Conservation (phyloP, 805 yeast species). For the Wickerhamiella nectarea region DNA sequence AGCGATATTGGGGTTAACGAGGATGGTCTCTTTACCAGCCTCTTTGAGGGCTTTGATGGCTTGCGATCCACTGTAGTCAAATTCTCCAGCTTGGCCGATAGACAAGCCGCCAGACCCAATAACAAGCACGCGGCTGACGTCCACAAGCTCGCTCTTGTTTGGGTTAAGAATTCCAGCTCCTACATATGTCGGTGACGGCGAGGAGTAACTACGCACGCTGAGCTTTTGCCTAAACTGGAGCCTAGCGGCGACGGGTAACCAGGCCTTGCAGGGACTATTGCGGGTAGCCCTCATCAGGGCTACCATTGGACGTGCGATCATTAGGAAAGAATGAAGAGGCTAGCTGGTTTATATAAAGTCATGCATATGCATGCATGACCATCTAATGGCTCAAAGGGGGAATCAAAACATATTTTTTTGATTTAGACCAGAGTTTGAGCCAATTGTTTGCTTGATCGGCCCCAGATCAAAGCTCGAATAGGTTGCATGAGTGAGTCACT, state of each 20-base stretch:
- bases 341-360: background rate
- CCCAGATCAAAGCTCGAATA: too few relatives aligned
- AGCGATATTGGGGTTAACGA: slow-evolving; percentile 92
- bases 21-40: slow-evolving; percentile 70
- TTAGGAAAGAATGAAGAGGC: background rate
- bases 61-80: slow-evolving; percentile 89
- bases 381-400: background rate
- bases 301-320: slow-evolving; percentile 13
- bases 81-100: slow-evolving; percentile 97
- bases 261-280: slow-evolving; percentile 16
- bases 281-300: slow-evolving; percentile 17
- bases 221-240: background rate
- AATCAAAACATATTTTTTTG: too few relatives aligned
- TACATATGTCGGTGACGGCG: slow-evolving; percentile 19
- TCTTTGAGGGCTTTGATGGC: slow-evolving; percentile 92
- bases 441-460: too few relatives aligned
- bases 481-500: too few relatives aligned
- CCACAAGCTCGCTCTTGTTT: slow-evolving; percentile 38
- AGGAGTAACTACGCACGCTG: background rate
- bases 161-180: slow-evolving; percentile 30
- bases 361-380: background rate
- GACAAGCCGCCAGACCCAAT: slow-evolving; percentile 96
- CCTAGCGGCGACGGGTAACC: slow-evolving; percentile 9
- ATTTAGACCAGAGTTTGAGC: too few relatives aligned
- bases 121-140: slow-evolving; percentile 73